Evolutionary conservation across 2,329 filamentous ascomycete species (phyloP).

Genomic region (Talaromyces verruculosus): DNA sequence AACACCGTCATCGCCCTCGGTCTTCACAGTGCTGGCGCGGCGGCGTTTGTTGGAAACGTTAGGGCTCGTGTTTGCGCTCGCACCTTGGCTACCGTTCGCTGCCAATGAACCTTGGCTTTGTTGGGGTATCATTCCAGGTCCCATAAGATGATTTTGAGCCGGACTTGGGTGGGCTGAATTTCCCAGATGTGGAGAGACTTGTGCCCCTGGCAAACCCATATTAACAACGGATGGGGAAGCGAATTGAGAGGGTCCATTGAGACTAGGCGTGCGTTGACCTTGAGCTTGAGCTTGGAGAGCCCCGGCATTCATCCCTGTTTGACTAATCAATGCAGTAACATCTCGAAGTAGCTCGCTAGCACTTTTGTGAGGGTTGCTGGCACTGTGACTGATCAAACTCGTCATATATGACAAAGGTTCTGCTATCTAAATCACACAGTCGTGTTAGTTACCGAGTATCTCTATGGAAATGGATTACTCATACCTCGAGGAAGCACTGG

Average conservation of each 20-base stretch:
- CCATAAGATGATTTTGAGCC: conserved; percentile 47
- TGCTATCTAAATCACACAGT: conserved; percentile 51
- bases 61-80: conserved; percentile 63
- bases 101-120: conserved; percentile 58
- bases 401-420: conserved; percentile 67
- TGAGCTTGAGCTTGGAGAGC: conserved; percentile 34
- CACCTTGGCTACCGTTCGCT: conserved; percentile 49
- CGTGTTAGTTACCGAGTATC: conserved; percentile 24
- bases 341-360: conserved; percentile 18
- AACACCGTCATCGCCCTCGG: conserved; percentile 54
- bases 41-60: conserved; percentile 61
- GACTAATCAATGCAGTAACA: conserved; percentile 14
- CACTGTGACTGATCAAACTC: conserved; percentile 54
- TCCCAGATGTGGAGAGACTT: conserved; percentile 55
- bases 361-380: conserved; percentile 16
- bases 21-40: conserved; percentile 60
- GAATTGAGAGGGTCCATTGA: conserved; percentile 53
- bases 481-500: conserved; percentile 63
- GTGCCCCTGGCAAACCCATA: conserved; percentile 49
- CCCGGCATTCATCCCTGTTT: conserved; percentile 34
- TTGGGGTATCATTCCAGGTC: conserved; percentile 57
- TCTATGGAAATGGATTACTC: conserved; percentile 24
- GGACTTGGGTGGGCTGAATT: conserved; percentile 51
- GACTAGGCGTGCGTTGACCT: conserved; percentile 45
- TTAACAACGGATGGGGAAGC: conserved; percentile 60